phyloP scores from a whole-genome alignment of 352 stramenopile genomes.

The Globisporangium camurandrum region DNA sequence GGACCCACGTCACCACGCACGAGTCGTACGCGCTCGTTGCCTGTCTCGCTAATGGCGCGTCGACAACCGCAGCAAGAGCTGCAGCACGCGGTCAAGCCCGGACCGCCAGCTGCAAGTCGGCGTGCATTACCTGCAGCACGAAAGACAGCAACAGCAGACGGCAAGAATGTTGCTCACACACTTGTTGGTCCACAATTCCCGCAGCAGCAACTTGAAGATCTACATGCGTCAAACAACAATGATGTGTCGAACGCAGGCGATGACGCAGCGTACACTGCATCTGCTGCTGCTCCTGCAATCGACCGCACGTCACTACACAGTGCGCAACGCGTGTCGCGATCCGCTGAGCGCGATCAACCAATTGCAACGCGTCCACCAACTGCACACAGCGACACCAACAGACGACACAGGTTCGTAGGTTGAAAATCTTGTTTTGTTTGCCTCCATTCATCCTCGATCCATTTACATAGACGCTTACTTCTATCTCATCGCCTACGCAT shows the following conservation, averaged over 20 bases:
- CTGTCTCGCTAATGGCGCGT: background rate
- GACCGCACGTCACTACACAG: background rate
- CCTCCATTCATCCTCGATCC: too few species aligned
- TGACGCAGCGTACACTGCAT: too few species aligned
- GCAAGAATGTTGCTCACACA: background rate
- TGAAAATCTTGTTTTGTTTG: too few species aligned
- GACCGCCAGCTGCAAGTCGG: background rate
- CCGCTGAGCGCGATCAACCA: background rate
- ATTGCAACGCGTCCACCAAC: background rate
- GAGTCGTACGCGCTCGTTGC: background rate
- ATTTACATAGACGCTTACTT: too few species aligned
- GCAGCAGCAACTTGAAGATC: background rate
- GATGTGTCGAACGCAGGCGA: too few species aligned
- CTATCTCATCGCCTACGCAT: too few species aligned
- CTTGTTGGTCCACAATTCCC: background rate
- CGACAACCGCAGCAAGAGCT: background rate
- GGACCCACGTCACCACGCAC: background rate
- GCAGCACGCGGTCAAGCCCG: background rate
- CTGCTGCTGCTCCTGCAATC: too few species aligned
- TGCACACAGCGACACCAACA: background rate
- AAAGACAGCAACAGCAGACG: background rate
- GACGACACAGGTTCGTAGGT: slow-evolving; percentile 1
- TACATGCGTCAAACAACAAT: background rate
- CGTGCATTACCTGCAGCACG: background rate
- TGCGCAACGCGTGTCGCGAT: background rate